phyloP scores from a whole-genome alignment of 345 rosid species.

The Eucalyptus marginata region DNA sequence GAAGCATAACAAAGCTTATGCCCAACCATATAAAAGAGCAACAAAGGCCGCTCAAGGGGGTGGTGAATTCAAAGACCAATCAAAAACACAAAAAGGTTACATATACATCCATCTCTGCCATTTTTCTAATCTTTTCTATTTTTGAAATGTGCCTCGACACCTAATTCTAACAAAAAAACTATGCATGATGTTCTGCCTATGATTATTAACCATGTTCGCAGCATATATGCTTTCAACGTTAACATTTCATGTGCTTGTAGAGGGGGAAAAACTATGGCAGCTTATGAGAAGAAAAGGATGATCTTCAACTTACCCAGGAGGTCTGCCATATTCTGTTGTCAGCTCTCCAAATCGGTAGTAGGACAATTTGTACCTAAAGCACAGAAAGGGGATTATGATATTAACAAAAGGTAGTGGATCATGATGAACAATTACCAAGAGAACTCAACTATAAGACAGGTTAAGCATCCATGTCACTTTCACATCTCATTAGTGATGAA shows the following conservation, averaged over 20 bases:
- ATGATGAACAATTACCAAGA: not conserved
- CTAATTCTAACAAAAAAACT: not conserved
- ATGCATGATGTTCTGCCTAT: not conserved
- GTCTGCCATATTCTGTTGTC: slow-evolving; percentile 84
- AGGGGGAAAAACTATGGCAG: not conserved
- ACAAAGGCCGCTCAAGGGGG: not conserved
- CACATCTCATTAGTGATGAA: not conserved
- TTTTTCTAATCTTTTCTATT: not conserved
- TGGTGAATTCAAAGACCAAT: not conserved
- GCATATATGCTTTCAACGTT: not conserved
- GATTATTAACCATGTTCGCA: not conserved
- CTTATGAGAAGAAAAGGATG: not conserved
- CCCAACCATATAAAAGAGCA: not conserved
- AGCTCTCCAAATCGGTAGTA: slow-evolving; percentile 98
- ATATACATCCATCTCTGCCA: not conserved
- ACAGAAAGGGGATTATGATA: not conserved
- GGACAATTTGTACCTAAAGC: slow-evolving; percentile 74
- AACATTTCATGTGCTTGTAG: not conserved
- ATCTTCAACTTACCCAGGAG: slow-evolving; percentile 66
- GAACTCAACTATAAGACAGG: not conserved
- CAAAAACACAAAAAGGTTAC: not conserved
- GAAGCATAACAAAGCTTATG: not conserved
- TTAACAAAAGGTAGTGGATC: not conserved
- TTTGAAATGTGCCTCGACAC: not conserved
- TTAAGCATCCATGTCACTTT: not conserved